Percentiles rank a stretch among this genome's conserved stretches.
Evolutionary conservation across 2,329 filamentous ascomycete genomes (phyloP).

Genomic region (Coniochaeta sp.): DNA sequence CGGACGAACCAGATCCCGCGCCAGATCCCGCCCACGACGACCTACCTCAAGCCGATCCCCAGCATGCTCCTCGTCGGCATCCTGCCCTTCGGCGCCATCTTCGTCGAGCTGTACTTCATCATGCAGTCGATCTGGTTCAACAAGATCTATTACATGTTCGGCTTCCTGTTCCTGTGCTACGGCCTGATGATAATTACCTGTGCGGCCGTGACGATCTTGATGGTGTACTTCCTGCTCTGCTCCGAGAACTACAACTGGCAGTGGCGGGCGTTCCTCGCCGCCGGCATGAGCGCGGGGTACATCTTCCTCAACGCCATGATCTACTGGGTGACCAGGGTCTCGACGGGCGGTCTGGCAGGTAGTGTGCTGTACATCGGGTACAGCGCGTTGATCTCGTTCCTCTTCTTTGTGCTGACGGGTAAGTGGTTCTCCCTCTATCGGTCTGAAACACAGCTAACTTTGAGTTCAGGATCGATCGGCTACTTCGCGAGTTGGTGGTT

Average conservation of each 20-base stretch:
- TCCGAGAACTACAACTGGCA: slow-evolving; percentile 99
- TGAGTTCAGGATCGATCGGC: slow-evolving; percentile 72
- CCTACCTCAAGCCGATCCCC: slow-evolving; percentile 79
- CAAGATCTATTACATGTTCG: slow-evolving; percentile 99
- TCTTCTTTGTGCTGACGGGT: slow-evolving; percentile 95
- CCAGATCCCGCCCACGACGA: slow-evolving; percentile 80
- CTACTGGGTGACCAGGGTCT: slow-evolving; percentile 85
- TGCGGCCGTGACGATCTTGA: slow-evolving; percentile 82
- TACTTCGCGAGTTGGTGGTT: slow-evolving; percentile 95
- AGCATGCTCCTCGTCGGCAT: slow-evolving; percentile 90
- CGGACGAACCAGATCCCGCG: slow-evolving; percentile 97
- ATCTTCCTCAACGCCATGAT: slow-evolving; percentile 88
- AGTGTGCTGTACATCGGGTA: slow-evolving; percentile 92
- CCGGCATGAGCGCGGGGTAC: slow-evolving; percentile 83
- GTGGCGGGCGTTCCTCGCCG: slow-evolving; percentile 89
- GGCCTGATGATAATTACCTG: slow-evolving; percentile 95
- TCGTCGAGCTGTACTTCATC: slow-evolving; percentile 98
- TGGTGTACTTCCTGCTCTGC: slow-evolving; percentile 95
- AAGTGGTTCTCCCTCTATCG: slow-evolving; percentile 50
- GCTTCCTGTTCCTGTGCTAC: slow-evolving; percentile 96
- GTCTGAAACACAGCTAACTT: background rate
- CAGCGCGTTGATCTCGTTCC: slow-evolving; percentile 77
- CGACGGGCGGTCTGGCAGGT: slow-evolving; percentile 75
- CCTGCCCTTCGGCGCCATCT: slow-evolving; percentile 91
- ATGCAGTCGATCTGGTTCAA: slow-evolving; percentile 99